These are phyloP conservation scores for Pestalotiopsis fici DNA, from an alignment of 2,329 filamentous ascomycete genomes.

Conservation along the genomic window DNA sequence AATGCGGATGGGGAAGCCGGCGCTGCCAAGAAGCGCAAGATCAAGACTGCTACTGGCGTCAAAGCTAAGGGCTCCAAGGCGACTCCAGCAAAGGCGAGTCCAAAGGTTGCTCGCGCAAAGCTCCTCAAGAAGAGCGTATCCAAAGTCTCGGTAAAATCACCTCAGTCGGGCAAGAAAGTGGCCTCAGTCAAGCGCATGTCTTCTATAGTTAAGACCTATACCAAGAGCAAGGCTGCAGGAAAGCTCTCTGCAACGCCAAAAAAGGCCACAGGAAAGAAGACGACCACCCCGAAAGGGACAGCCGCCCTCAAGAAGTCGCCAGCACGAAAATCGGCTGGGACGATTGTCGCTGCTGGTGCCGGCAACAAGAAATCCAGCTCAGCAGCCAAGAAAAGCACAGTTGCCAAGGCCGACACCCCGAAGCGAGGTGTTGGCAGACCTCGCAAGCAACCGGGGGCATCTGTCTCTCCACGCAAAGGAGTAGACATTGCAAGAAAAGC, in stretches of 20 bases:
- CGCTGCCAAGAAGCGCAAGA: constrained; percentile 48
- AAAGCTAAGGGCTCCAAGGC: constrained; percentile 27
- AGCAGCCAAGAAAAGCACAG: constrained; percentile 9
- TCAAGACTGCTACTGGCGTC: constrained; percentile 35
- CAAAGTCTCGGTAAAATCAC: constrained; percentile 33
- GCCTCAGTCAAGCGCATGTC: constrained; percentile 25
- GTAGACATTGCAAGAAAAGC: constrained; percentile 29
- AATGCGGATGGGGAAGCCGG: constrained; percentile 26
- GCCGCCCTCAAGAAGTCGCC: constrained; percentile 13
- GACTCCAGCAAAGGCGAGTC: constrained; percentile 28
- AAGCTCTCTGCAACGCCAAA: constrained; percentile 16
- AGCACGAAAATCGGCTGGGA: constrained; percentile 20
- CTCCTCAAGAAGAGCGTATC: constrained; percentile 41
- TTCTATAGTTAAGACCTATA: constrained; percentile 27
- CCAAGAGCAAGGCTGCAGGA: constrained; percentile 20
- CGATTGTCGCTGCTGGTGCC: constrained; percentile 22
- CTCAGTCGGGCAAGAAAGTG: constrained; percentile 18
- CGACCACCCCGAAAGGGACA: not conserved
- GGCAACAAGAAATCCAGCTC: not conserved
- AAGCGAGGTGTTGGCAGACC: constrained; percentile 8
- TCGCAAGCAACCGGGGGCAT: constrained; percentile 13
- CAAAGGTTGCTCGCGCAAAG: constrained; percentile 30
- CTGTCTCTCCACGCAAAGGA: constrained; percentile 20
- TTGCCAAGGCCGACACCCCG: not conserved
- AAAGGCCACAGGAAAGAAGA: constrained; percentile 18